These are phyloP conservation scores for Cerioporus squamosus DNA, from an alignment of 1,284 basidiomycete species.

Conservation along the genomic window DNA sequence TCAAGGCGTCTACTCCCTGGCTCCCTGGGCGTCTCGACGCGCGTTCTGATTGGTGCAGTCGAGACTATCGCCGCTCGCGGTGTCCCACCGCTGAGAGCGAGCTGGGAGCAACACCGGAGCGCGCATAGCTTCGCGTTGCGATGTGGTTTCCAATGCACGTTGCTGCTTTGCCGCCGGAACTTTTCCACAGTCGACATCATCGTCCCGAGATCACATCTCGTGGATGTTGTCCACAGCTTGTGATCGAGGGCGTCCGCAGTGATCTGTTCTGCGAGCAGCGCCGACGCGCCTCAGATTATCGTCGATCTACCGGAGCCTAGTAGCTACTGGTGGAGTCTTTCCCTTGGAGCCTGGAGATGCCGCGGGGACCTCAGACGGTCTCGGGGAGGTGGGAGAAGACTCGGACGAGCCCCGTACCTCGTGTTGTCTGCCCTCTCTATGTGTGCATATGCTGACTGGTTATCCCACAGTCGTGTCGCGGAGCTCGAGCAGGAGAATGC, in stretches of 20 bases:
- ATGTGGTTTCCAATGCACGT: slow-evolving; percentile 4
- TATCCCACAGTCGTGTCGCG: slow-evolving; percentile 61
- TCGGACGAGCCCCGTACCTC: too few relatives aligned
- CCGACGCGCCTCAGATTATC: not conserved
- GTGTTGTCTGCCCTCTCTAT: not conserved
- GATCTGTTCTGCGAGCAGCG: not conserved
- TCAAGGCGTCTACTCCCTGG: not conserved
- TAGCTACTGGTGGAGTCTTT: too few relatives aligned
- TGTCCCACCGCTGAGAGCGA: not conserved
- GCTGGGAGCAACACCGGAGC: not conserved
- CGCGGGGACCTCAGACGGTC: too few relatives aligned
- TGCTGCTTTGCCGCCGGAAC: not conserved
- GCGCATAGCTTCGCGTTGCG: not conserved
- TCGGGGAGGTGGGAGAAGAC: too few relatives aligned
- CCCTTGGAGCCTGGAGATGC: too few relatives aligned
- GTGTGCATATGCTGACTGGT: not conserved
- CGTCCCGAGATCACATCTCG: slow-evolving; percentile 6
- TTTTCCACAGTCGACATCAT: not conserved
- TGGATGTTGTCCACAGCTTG: slow-evolving; percentile 7
- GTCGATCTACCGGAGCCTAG: not conserved
- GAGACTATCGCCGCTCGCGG: not conserved
- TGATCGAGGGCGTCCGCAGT: slow-evolving; percentile 3
- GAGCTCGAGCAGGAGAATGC: slow-evolving; percentile 82
- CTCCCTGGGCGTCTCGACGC: not conserved
- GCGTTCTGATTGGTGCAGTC: not conserved